Percentiles rank a stretch among this genome's conserved stretches.
These are phyloP conservation scores for Beauveria asiatica DNA, from an alignment of 2,329 filamentous ascomycete genomes.

Conservation along the genomic window DNA sequence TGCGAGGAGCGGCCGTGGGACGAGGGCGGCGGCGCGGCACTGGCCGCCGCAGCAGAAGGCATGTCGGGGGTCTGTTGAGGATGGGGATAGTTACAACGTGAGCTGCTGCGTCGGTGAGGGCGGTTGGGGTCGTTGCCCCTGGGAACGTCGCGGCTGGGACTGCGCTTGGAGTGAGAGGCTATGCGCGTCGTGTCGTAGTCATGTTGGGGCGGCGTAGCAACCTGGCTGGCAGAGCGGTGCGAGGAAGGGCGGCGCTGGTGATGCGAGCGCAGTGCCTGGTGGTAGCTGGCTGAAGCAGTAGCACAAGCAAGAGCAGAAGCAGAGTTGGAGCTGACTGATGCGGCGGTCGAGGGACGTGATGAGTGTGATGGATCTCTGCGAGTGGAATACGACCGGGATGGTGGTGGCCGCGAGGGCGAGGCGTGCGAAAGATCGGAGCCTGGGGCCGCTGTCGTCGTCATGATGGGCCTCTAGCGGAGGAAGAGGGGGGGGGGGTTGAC, in stretches of 20 bases:
- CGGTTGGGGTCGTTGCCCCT: conserved; percentile 42
- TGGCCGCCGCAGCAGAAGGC: conserved; percentile 42
- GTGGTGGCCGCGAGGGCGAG: conserved; percentile 20
- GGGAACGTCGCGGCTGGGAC: conserved; percentile 55
- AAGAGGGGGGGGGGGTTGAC: neutral
- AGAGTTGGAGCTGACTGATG: conserved; percentile 12
- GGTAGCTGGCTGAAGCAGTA: neutral
- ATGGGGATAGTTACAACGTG: conserved; percentile 35
- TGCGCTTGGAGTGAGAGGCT: conserved; percentile 54
- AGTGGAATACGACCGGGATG: conserved; percentile 27
- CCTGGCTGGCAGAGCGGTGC: conserved; percentile 34
- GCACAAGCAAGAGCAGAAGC: conserved; percentile 6
- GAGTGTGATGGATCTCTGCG: conserved; percentile 14
- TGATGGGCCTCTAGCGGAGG: conserved; percentile 21
- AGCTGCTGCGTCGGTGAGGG: conserved; percentile 41
- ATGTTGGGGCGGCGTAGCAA: conserved; percentile 41
- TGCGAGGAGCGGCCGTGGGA: conserved; percentile 36
- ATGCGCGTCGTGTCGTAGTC: conserved; percentile 68
- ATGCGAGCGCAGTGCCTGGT: conserved; percentile 19
- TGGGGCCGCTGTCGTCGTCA: conserved; percentile 15
- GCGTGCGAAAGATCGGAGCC: conserved; percentile 17
- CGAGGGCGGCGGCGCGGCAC: conserved; percentile 42
- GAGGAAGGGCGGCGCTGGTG: conserved; percentile 33
- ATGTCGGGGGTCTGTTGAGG: conserved; percentile 32
- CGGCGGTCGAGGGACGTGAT: conserved; percentile 17